Evolutionary conservation across 2,329 filamentous ascomycete species (phyloP).

Genomic region (Corynespora cassiicola): DNA sequence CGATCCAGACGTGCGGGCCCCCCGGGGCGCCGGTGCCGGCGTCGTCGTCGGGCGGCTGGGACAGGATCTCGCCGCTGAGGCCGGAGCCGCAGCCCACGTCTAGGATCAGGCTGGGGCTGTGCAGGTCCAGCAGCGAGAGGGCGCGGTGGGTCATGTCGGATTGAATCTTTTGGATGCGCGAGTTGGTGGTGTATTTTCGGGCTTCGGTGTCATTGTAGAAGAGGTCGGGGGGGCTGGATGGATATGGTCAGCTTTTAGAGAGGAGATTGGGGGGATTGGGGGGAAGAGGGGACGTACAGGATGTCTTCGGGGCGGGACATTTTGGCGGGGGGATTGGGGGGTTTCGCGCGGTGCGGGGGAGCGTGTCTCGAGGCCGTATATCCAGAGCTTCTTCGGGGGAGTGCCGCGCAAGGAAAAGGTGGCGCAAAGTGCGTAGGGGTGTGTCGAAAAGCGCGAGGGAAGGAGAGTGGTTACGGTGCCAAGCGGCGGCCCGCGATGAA

Average conservation of each 20-base stretch:
- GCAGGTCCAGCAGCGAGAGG: slow-evolving; percentile 86
- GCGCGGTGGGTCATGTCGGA: slow-evolving; percentile 93
- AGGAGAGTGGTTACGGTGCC: no score
- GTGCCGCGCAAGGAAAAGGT: no score
- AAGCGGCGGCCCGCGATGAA: no score
- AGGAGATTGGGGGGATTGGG: slow-evolving; percentile 12
- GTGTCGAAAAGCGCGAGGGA: no score
- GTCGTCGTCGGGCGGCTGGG: slow-evolving; percentile 69
- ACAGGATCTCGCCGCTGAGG: slow-evolving; percentile 91
- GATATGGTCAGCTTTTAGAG: slow-evolving; percentile 14
- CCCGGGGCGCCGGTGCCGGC: slow-evolving; percentile 66
- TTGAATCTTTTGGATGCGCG: slow-evolving; percentile 94
- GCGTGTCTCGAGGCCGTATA: no score
- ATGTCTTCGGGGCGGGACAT: slow-evolving; percentile 99
- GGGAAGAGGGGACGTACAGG: slow-evolving; percentile 72
- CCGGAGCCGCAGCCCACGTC: slow-evolving; percentile 97
- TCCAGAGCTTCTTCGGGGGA: no score
- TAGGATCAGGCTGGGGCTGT: slow-evolving; percentile 83
- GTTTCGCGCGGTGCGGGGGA: neutral
- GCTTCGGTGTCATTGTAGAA: slow-evolving; percentile 97
- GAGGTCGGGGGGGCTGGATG: slow-evolving; percentile 82
- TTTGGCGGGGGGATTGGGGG: no score
- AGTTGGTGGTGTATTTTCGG: slow-evolving; percentile 95
- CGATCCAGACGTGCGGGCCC: slow-evolving; percentile 93
- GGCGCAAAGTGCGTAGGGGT: no score